Conservation (phyloP, 2,329 filamentous ascomycete genomes). For the Diatrype stigma region DNA sequence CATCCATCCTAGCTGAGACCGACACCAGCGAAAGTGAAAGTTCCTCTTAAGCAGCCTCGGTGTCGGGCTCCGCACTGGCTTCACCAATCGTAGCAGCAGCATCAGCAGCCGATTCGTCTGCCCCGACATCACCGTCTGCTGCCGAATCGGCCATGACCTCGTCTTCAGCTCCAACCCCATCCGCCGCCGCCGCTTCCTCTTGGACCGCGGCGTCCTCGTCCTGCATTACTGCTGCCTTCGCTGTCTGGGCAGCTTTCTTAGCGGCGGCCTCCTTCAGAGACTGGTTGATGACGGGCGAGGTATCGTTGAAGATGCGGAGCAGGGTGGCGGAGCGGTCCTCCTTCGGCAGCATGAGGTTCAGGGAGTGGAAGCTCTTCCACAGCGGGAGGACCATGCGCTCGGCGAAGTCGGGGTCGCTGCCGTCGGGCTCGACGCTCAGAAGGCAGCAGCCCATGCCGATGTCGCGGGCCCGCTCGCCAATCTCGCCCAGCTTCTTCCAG, state of each 20-base stretch:
- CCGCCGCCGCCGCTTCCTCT: conserved; percentile 6
- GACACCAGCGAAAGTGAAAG: too few relatives aligned
- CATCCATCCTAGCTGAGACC: too few relatives aligned
- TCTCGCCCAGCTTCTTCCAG: conserved; percentile 77
- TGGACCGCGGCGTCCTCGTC: conserved; percentile 14
- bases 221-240: conserved; percentile 30
- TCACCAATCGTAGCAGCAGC: neutral
- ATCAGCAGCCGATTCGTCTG: neutral
- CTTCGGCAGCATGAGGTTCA: conserved; percentile 98
- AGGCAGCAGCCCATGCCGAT: conserved; percentile 91
- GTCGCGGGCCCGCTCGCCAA: conserved; percentile 75
- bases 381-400: conserved; percentile 87
- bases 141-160: conserved; percentile 1
- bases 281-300: conserved; percentile 74
- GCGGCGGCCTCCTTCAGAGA: conserved; percentile 47
- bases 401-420: conserved; percentile 51
- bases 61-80: neutral
- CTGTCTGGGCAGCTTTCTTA: conserved; percentile 33
- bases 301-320: conserved; percentile 85
- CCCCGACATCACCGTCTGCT: neutral
- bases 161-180: neutral
- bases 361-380: conserved; percentile 86
- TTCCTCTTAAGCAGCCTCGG: neutral
- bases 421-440: conserved; percentile 74
- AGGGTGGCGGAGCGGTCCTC: conserved; percentile 93